Percentiles rank a stretch among this genome's conserved stretches.
phyloP scores from a whole-genome alignment of 495 filamentous ascomycete species.

The Xylaria cubensis region DNA sequence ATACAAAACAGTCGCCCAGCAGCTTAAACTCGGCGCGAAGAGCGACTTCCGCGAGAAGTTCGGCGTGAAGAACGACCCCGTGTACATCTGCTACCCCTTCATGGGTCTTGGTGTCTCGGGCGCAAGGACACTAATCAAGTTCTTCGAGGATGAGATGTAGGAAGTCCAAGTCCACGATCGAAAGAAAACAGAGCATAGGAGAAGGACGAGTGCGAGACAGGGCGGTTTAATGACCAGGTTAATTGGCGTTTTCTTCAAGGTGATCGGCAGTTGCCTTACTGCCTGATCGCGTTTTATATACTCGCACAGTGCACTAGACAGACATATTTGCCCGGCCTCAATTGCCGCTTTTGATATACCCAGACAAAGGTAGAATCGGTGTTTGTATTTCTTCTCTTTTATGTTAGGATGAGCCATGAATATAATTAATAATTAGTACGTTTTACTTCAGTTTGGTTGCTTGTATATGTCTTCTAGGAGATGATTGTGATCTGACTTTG shows the following conservation, averaged over 20 bases:
- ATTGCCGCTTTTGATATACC: constrained; percentile 18
- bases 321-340: background rate
- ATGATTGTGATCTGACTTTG: background rate
- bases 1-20: constrained; percentile 77
- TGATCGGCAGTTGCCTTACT: constrained; percentile 8
- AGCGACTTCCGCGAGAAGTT: constrained; percentile 88
- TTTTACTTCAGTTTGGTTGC: background rate
- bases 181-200: background rate
- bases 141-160: constrained; percentile 76
- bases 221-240: constrained; percentile 6
- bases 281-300: constrained; percentile 15
- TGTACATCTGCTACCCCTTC: constrained; percentile 82
- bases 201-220: background rate
- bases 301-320: constrained; percentile 10
- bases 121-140: constrained; percentile 76
- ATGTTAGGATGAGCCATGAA: constrained; percentile 19
- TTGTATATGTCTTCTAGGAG: background rate
- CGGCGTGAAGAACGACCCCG: constrained; percentile 75
- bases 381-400: background rate
- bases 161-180: constrained; percentile 21
- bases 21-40: constrained; percentile 80
- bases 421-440: background rate
- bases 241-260: background rate
- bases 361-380: constrained; percentile 12
- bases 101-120: constrained; percentile 79